Percentiles rank a stretch among this genome's conserved stretches.
Conservation (phyloP, 2,329 filamentous ascomycete genomes). For the Raffaelea ambrosiae region DNA sequence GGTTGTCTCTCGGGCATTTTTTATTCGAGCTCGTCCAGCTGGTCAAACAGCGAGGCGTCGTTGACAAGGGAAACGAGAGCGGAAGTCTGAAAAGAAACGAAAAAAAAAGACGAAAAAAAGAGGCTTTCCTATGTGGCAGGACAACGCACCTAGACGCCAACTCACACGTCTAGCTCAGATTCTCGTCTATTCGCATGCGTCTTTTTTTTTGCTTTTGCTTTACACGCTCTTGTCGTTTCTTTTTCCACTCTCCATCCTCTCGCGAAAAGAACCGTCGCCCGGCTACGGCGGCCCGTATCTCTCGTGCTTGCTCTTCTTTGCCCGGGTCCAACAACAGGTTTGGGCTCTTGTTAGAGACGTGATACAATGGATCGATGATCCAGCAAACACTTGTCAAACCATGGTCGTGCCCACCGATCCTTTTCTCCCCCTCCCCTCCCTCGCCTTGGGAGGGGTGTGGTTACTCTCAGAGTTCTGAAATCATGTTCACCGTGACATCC, state of each 20-base stretch:
- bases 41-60: neutral
- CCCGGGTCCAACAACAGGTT: constrained; percentile 14
- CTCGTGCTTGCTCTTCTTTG: neutral
- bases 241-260: neutral
- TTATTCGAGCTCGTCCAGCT: neutral
- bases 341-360: constrained; percentile 19
- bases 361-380: constrained; percentile 21
- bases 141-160: no score
- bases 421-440: neutral
- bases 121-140: neutral
- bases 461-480: no score
- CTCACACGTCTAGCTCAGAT: no score
- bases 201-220: neutral
- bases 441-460: no score
- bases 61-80: neutral
- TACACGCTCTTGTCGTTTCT: neutral
- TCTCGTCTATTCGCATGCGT: no score
- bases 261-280: neutral
- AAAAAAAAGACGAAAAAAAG: neutral
- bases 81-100: no score
- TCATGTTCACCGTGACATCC: no score
- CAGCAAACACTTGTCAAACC: constrained; percentile 18
- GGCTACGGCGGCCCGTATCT: neutral
- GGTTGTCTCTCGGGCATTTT: neutral
- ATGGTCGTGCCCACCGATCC: constrained; percentile 8